These are phyloP conservation scores for Floccularia luteovirens DNA, from an alignment of 768 basidiomycete genomes.

Conservation along the genomic window DNA sequence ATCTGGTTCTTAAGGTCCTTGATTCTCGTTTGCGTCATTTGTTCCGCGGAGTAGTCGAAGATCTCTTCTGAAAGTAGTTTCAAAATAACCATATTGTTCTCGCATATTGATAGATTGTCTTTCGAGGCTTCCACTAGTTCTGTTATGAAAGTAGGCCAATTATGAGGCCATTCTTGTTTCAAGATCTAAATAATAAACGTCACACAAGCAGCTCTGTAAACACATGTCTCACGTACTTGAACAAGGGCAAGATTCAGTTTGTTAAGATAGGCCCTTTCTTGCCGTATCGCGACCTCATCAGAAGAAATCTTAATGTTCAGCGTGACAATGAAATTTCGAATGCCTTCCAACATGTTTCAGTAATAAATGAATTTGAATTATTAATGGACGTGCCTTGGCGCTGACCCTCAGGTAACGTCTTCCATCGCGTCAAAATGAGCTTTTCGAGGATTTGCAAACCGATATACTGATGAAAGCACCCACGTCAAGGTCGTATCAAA, in stretches of 20 bases:
- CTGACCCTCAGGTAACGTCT: slow-evolving; percentile 90
- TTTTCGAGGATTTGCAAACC: slow-evolving; percentile 96
- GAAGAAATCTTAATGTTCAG: slow-evolving; percentile 90
- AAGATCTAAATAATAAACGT: slow-evolving; percentile 60
- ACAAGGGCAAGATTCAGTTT: slow-evolving; percentile 96
- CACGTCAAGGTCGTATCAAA: too few species aligned
- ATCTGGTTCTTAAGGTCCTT: slow-evolving; percentile 97
- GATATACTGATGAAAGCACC: slow-evolving; percentile 72
- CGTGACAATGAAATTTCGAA: slow-evolving; percentile 93
- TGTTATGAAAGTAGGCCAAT: slow-evolving; percentile 96
- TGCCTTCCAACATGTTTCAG: slow-evolving; percentile 40
- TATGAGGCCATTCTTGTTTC: slow-evolving; percentile 99
- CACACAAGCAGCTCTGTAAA: slow-evolving; percentile 1
- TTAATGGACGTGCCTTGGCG: slow-evolving; percentile 58
- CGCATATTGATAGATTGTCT: slow-evolving; percentile 91
- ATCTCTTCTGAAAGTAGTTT: slow-evolving; percentile 97
- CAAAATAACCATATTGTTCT: slow-evolving; percentile 99
- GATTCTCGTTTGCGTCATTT: slow-evolving; percentile 97
- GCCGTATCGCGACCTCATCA: slow-evolving; percentile 80
- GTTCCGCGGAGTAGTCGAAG: slow-evolving; percentile 97
- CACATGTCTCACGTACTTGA: slow-evolving; percentile 48
- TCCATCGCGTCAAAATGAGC: slow-evolving; percentile 92
- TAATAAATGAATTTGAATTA: neutral
- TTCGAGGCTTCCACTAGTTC: slow-evolving; percentile 97
- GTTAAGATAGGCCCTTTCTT: slow-evolving; percentile 91